phyloP scores from a whole-genome alignment of 805 yeast genomes.

The Monosporozyma servazzii region DNA sequence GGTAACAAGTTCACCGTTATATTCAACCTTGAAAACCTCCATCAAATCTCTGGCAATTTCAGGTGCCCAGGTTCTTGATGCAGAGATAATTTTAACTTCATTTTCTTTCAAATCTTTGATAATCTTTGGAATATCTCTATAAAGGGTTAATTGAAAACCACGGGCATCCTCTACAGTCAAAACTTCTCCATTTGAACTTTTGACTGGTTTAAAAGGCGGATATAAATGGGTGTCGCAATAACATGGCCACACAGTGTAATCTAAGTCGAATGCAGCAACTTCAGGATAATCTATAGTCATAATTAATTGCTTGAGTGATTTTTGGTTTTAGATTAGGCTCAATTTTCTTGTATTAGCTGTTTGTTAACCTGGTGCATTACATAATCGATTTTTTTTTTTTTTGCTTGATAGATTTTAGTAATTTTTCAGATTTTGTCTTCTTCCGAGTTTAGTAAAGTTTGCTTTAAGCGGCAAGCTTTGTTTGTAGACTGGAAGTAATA shows the following conservation, averaged over 20 bases:
- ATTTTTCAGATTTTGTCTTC: neutral
- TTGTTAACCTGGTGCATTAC: neutral
- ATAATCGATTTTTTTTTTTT: neutral
- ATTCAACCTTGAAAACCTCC: conserved; percentile 40
- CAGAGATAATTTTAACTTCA: conserved; percentile 49
- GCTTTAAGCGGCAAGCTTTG: neutral
- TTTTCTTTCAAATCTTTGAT: conserved; percentile 42
- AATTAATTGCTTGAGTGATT: neutral
- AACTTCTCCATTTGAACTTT: conserved; percentile 22
- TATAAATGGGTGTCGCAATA: conserved; percentile 30
- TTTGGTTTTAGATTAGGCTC: neutral
- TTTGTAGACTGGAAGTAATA: too few species aligned
- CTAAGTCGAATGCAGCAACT: conserved; percentile 30
- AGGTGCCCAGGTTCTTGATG: conserved; percentile 75
- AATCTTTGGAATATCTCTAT: conserved; percentile 59
- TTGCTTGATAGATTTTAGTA: neutral
- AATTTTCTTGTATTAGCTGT: too few species aligned
- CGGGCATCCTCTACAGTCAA: conserved; percentile 26
- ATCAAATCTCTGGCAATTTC: conserved; percentile 61
- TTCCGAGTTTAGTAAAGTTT: neutral
- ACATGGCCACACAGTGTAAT: conserved; percentile 33
- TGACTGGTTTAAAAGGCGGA: conserved; percentile 27
- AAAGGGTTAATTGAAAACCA: conserved; percentile 51
- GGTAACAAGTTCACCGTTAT: conserved; percentile 27
- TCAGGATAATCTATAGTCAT: conserved; percentile 23